Base-by-base conservation (phyloP, 139 green algal species). In the Micractinium sp. region DNA sequence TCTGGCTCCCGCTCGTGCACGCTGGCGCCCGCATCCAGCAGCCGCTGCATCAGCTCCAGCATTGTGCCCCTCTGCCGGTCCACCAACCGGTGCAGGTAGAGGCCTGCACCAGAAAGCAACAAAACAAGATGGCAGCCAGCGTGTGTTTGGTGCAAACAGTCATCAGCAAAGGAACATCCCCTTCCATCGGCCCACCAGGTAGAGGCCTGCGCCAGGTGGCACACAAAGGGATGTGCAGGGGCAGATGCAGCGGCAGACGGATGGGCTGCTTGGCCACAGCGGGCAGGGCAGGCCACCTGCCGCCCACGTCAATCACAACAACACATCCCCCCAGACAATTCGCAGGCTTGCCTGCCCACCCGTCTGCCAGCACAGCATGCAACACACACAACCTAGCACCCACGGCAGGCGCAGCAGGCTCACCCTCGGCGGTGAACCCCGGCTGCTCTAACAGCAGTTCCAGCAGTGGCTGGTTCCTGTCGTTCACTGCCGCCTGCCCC, bases 381-480 rank as follows among this genome's bases (percentile, higher is more conserved):
- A n/a, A n/a, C n/a, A n/a, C n/a, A n/a, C n/a, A n/a, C n/a, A n/a
- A n/a, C n/a, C n/a, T n/a, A n/a, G n/a, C n/a, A 75, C 22, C 67
- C 25, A 35, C 23, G 2, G 23, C 1, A 16, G 22, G 20, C 67
- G 23, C 67, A 18, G 25, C 67, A 33, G 22, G 23, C 84, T 35
- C 84, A 88, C 84, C 86, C 25, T 61, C 35, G 1, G 86, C 61
- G 5, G 38, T 77, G 76, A 89, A 85, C 53, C 27, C 27, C 13
- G 86, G 86, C 86, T 73, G 33, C 31, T 89, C 61, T 35, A 89
- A 60, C 86, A 89, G 86, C 86, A 89, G 35, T 20, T 85, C 76
- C 61, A 89, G 77, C 76, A 89, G 76, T 20, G 53, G 60, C 36
- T 53, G 12, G 27, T 89, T 89, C 25, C 77, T 35, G 0, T 84